Conservation (phyloP, 2,329 filamentous ascomycete genomes). For the Fusarium siculi region DNA sequence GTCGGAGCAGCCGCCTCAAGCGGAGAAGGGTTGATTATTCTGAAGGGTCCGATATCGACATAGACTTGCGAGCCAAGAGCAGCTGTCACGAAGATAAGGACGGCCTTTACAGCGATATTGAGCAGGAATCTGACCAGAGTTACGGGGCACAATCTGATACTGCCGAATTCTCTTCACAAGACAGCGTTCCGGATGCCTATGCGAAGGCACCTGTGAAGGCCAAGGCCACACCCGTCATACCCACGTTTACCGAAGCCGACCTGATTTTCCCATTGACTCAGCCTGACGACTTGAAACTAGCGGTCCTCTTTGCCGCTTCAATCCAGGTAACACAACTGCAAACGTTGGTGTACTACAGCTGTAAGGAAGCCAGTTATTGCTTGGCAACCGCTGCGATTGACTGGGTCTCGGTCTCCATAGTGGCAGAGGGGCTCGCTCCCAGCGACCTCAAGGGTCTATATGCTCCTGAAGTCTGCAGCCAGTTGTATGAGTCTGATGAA, state of each 20-base stretch:
- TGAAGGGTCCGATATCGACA: not conserved
- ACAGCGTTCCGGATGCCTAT: not conserved
- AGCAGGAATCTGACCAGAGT: not conserved
- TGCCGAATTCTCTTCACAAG: not conserved
- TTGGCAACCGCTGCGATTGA: not conserved
- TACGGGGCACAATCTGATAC: not conserved
- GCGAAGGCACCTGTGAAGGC: not conserved
- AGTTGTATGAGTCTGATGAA: not conserved
- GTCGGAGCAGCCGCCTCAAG: not conserved
- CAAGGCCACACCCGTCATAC: not conserved
- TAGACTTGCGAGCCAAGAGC: not conserved
- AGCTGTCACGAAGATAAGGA: not conserved
- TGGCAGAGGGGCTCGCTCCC: not conserved
- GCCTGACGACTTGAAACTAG: not conserved
- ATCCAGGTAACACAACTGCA: not conserved
- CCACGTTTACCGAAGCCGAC: not conserved
- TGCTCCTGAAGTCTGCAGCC: not conserved
- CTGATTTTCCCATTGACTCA: not conserved
- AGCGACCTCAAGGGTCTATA: not conserved
- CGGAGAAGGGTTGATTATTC: not conserved
- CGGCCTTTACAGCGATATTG: not conserved
- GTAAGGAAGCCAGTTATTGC: not conserved
- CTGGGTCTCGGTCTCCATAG: not conserved
- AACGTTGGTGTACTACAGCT: not conserved
- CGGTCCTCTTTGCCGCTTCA: fast-evolving